Evolutionary conservation across 2,329 filamentous ascomycete species (phyloP), one percentile per base, ranked within the genome.

Genomic region (Ceratocystis lukuohia): DNA sequence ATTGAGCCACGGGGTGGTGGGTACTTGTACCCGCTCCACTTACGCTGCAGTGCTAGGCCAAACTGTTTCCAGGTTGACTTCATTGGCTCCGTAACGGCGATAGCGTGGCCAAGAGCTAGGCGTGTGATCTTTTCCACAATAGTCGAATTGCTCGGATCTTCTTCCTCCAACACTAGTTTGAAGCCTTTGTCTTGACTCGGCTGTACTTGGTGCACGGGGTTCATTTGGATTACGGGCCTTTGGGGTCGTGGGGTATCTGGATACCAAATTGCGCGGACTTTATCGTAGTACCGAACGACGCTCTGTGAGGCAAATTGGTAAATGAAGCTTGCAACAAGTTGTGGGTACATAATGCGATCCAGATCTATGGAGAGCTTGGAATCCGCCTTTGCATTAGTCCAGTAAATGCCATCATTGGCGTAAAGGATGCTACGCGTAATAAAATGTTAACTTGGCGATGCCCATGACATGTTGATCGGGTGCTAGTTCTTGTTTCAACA

Each of bases 1-100:
- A 83, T 73, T 53, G 75, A 76, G 3, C 81, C 81, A 7, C 77
- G 74, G 2, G 80, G 79, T 1, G 79, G 78, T 22, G 74, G 71
- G 3, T 72, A 70, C 17, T 68, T 69, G 17, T 75, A 70, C 0
- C 73, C 73, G 25, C 69, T 72, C 77, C 78, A 81, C 1, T 71
- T 76, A 67, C 78, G 65, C 17, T 63, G 41, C 20, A 71, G 65
- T 8, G 69, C 70, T 61, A 57, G 65, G 37, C 62, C 53, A 30
- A 70, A 64, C 45, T 69, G 68, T 10, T 68, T 64, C 20, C 63
- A 69, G 20, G 69, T 68, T 1, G 62, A 67, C 15, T 64, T 65
- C 17, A 69, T 69, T 5, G 69, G 69, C 17, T 70, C 67, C 10
- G 65, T 67, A 44, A 71, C 65, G 56, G 68, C 66, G 17, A 68